phyloP scores from a whole-genome alignment of 495 filamentous ascomycete species.

The Lepraria neglecta region DNA sequence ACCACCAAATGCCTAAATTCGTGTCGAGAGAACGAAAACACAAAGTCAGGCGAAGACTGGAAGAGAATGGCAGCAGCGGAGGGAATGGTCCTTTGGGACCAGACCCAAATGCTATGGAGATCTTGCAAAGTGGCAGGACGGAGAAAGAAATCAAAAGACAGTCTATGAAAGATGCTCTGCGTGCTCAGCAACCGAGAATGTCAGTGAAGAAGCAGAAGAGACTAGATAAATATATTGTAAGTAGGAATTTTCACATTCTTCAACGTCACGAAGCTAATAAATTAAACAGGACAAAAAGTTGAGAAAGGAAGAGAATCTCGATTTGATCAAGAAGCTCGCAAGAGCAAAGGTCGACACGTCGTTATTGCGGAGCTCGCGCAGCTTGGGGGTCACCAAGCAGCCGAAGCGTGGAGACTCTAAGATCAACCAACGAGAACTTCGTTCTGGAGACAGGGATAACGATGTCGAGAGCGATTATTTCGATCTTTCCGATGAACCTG shows the following conservation, averaged over 20 bases:
- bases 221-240: conserved; percentile 89
- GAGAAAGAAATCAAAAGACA: conserved; percentile 64
- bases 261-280: conserved; percentile 3
- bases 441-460: conserved; percentile 50
- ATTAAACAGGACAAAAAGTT: conserved; percentile 71
- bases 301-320: conserved; percentile 85
- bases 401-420: conserved; percentile 52
- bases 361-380: conserved; percentile 66
- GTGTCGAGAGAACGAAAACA: conserved; percentile 77
- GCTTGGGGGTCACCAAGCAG: conserved; percentile 54
- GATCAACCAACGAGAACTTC: conserved; percentile 42
- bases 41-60: conserved; percentile 51
- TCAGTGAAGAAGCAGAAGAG: conserved; percentile 90
- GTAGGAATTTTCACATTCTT: conserved; percentile 21
- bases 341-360: conserved; percentile 74
- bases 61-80: conserved; percentile 38
- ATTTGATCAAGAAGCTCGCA: conserved; percentile 74
- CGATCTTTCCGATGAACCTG: conserved; percentile 24
- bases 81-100: conserved; percentile 33
- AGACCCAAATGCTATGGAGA: conserved; percentile 68
- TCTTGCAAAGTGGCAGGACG: conserved; percentile 57
- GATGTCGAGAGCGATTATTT: conserved; percentile 41
- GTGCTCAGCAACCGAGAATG: conserved; percentile 58
- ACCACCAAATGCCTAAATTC: conserved; percentile 60
- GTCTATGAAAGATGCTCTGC: conserved; percentile 59